Conservation (phyloP, 2,329 filamentous ascomycete species). For the Alternaria gansuensis region DNA sequence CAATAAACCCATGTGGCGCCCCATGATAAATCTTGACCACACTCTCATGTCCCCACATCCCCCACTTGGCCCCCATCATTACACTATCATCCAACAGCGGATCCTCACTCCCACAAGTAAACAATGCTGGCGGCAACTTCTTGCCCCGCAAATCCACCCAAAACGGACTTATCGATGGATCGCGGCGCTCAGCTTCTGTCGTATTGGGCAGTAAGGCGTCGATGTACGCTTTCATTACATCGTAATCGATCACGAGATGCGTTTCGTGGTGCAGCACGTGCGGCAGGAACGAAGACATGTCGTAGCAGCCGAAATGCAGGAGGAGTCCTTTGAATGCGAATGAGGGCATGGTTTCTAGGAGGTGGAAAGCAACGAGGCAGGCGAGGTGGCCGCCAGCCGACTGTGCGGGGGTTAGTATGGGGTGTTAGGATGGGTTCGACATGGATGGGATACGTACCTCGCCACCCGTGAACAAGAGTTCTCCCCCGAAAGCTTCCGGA, state of each 20-base stretch:
- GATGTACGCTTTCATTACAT: constrained; percentile 59
- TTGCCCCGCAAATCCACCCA: constrained; percentile 56
- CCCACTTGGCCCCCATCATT: constrained; percentile 65
- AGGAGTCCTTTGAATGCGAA: constrained; percentile 62
- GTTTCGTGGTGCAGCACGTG: constrained; percentile 51
- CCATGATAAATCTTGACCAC: constrained; percentile 65
- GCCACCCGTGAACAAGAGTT: constrained; percentile 55
- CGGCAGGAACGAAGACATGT: constrained; percentile 58
- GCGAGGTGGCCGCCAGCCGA: constrained; percentile 63
- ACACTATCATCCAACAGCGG: constrained; percentile 62
- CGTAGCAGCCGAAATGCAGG: constrained; percentile 63
- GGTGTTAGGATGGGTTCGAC: neutral
- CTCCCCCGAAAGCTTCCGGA: constrained; percentile 54
- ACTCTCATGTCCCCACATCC: constrained; percentile 60
- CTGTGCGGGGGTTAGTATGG: constrained; percentile 31
- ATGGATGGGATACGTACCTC: constrained; percentile 42
- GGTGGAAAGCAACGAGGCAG: constrained; percentile 58
- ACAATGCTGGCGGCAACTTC: constrained; percentile 62
- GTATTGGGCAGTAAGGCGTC: constrained; percentile 58
- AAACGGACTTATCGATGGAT: constrained; percentile 60
- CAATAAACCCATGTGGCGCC: constrained; percentile 63
- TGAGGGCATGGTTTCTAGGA: constrained; percentile 50
- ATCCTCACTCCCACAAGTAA: constrained; percentile 65
- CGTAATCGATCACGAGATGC: constrained; percentile 57
- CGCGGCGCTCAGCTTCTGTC: constrained; percentile 53